Conservation (phyloP, 768 basidiomycete species). For the Boletus sp. region DNA sequence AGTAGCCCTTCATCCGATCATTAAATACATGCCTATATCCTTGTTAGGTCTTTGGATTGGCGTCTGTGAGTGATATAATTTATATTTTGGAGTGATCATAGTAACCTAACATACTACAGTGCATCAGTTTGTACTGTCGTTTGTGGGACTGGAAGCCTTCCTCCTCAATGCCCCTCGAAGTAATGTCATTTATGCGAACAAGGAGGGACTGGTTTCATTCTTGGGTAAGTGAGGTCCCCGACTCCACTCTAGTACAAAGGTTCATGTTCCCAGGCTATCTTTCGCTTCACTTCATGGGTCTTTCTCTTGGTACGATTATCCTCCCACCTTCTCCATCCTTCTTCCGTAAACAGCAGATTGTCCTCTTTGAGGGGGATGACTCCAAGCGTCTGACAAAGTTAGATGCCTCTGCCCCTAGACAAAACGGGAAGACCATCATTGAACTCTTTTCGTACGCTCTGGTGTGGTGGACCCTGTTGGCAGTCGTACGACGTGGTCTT, state of each 20-base stretch:
- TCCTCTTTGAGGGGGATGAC: conserved; percentile 11
- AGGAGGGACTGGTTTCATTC: conserved; percentile 87
- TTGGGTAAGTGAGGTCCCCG: conserved; percentile 45
- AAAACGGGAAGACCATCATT: conserved; percentile 70
- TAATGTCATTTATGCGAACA: conserved; percentile 74
- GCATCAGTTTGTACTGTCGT: conserved; percentile 67
- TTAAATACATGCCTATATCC: conserved; percentile 55
- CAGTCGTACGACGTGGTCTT: conserved; percentile 30
- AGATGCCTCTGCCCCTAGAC: conserved; percentile 40
- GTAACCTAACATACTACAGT: conserved; percentile 39
- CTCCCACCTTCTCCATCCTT: conserved; percentile 77
- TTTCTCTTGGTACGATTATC: conserved; percentile 76
- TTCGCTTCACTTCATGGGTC: conserved; percentile 82
- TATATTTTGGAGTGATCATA: not conserved
- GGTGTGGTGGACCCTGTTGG: conserved; percentile 74
- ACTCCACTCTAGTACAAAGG: not conserved
- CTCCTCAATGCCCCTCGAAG: conserved; percentile 64
- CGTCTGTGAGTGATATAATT: conserved; percentile 42
- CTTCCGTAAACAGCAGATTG: conserved; percentile 52
- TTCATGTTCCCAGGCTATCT: conserved; percentile 66
- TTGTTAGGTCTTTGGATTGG: conserved; percentile 62
- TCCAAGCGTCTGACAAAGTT: conserved; percentile 1
- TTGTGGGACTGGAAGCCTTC: conserved; percentile 55
- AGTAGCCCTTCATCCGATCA: conserved; percentile 64
- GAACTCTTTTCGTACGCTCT: conserved; percentile 76